A percentile compares a stretch with the other conserved stretches of the same genome.
These are phyloP conservation scores for Sinapis alba DNA, from an alignment of 441 rosid species.

Conservation along the genomic window DNA sequence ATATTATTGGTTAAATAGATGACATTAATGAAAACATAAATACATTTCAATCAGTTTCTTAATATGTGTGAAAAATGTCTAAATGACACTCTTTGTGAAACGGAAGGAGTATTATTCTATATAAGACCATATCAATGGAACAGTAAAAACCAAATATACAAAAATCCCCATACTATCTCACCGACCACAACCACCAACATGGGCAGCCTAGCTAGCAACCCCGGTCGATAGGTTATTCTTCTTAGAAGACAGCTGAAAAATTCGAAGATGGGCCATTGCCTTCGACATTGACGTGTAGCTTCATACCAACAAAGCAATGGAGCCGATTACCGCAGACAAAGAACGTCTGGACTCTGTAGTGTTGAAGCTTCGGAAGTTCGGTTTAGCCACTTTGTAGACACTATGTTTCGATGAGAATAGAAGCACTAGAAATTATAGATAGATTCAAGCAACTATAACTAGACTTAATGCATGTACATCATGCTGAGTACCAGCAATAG, in stretches of 20 bases:
- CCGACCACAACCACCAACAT: neutral
- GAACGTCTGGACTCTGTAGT: conserved; percentile 74
- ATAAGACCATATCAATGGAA: conserved; percentile 23
- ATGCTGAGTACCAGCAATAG: too few species aligned
- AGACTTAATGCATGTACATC: neutral
- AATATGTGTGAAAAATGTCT: too few species aligned
- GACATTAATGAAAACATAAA: too few species aligned
- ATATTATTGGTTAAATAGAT: too few species aligned
- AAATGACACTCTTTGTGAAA: too few species aligned
- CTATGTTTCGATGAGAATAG: conserved; percentile 66
- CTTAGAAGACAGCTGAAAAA: conserved; percentile 53
- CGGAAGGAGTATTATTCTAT: too few species aligned
- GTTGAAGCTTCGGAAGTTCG: conserved; percentile 58
- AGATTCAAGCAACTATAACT: neutral
- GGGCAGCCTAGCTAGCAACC: conserved; percentile 47
- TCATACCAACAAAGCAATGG: conserved; percentile 82
- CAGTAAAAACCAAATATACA: conserved; percentile 10
- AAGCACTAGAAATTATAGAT: conserved; percentile 48
- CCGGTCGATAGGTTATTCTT: conserved; percentile 47
- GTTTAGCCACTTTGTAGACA: conserved; percentile 55
- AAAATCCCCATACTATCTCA: neutral
- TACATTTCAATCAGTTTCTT: too few species aligned
- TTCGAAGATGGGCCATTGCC: conserved; percentile 48
- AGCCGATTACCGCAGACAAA: conserved; percentile 65
- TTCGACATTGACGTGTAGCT: conserved; percentile 56